These are phyloP conservation scores for Taphrina betulina DNA, from an alignment of 1,139 yeast genomes.

Conservation along the genomic window DNA sequence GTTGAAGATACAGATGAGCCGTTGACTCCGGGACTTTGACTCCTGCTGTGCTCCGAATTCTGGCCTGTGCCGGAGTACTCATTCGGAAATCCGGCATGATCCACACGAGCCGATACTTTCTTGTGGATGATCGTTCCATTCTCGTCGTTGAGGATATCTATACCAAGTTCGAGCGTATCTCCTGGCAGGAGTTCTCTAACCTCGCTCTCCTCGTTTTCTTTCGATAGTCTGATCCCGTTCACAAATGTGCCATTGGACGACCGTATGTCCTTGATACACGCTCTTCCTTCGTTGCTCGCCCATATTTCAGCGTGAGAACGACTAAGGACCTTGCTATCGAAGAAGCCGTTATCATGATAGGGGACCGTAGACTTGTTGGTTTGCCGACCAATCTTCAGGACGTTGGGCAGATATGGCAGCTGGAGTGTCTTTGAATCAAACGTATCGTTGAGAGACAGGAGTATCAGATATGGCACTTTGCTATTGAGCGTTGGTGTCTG, in stretches of 20 bases:
- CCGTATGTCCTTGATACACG: slow-evolving; percentile 79
- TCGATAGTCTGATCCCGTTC: slow-evolving; percentile 67
- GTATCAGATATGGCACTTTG: slow-evolving; percentile 22
- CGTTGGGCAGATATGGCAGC: slow-evolving; percentile 79
- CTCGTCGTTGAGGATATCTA: slow-evolving; percentile 56
- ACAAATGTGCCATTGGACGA: slow-evolving; percentile 94
- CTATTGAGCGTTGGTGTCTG: not conserved
- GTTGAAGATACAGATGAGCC: not conserved
- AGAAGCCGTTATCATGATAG: slow-evolving; percentile 80
- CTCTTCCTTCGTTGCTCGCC: slow-evolving; percentile 67
- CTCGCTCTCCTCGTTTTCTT: slow-evolving; percentile 54
- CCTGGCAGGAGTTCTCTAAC: slow-evolving; percentile 67
- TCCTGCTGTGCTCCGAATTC: slow-evolving; percentile 3
- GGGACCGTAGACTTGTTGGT: slow-evolving; percentile 72
- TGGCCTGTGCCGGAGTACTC: slow-evolving; percentile 19
- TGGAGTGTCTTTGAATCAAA: slow-evolving; percentile 75
- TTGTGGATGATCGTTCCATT: slow-evolving; percentile 37
- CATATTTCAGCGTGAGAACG: slow-evolving; percentile 91
- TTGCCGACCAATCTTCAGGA: slow-evolving; percentile 83
- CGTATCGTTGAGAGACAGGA: slow-evolving; percentile 70
- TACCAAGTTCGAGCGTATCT: slow-evolving; percentile 83
- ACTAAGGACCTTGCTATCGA: slow-evolving; percentile 88
- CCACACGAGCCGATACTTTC: slow-evolving; percentile 38
- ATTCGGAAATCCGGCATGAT: slow-evolving; percentile 35
- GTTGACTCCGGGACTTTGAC: not conserved